A percentile compares a stretch with the other conserved stretches of the same genome.
phyloP scores from a whole-genome alignment of 164 flowering plant species.

The Sextonia rubra region DNA sequence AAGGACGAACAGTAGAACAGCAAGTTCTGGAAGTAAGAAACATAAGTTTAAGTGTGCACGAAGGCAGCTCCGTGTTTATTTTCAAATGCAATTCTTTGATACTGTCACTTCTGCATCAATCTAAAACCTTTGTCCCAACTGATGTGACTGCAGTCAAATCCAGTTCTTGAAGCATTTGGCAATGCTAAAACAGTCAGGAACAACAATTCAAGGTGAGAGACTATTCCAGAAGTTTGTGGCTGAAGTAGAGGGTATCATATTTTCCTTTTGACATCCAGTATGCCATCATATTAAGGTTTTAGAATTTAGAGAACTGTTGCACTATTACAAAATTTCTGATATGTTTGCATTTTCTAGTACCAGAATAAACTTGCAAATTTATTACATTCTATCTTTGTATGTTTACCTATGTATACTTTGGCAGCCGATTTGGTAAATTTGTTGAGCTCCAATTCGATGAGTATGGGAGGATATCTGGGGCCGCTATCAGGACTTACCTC shows the following conservation, averaged over 20 bases:
- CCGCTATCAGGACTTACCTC: constrained; percentile 79
- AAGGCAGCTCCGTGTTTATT: background rate
- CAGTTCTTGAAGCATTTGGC: constrained; percentile 94
- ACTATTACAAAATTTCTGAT: background rate
- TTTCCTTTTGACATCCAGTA: background rate
- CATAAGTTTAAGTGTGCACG: constrained; percentile 1
- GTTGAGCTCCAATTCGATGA: constrained; percentile 81
- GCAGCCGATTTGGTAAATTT: constrained; percentile 92
- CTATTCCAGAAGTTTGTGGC: background rate
- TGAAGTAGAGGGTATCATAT: background rate
- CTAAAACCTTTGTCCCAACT: constrained; percentile 11
- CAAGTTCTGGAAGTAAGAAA: constrained; percentile 78
- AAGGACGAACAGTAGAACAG: constrained; percentile 71
- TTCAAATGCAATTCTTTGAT: background rate
- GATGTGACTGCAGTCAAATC: constrained; percentile 65
- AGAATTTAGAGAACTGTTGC: background rate
- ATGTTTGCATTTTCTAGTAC: background rate
- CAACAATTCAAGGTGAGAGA: constrained; percentile 77
- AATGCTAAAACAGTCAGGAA: constrained; percentile 83
- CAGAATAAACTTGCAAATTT: no score
- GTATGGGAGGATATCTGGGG: constrained; percentile 77
- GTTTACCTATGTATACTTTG: background rate
- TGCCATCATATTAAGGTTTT: background rate
- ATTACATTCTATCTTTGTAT: background rate
- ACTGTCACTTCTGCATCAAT: background rate